These are phyloP conservation scores for Guyanaporus albipodus DNA, from an alignment of 768 basidiomycete species.

Conservation along the genomic window DNA sequence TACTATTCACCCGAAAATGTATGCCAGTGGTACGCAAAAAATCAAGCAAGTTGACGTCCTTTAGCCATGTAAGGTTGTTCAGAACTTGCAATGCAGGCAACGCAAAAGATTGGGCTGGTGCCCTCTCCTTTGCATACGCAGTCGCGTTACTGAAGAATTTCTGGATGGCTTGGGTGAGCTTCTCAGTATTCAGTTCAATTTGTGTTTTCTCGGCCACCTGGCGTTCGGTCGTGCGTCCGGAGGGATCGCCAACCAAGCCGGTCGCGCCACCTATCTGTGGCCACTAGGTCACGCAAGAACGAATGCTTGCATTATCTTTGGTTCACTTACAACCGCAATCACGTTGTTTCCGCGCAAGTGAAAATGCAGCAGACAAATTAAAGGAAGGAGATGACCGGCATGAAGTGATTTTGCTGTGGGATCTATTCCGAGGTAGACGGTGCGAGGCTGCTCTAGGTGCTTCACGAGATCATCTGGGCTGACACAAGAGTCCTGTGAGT, in stretches of 20 bases:
- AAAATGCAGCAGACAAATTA: constrained; percentile 87
- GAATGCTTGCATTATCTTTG: background rate
- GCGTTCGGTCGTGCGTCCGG: constrained; percentile 81
- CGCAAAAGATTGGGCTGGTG: constrained; percentile 7
- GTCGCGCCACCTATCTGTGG: constrained; percentile 91
- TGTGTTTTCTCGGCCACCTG: constrained; percentile 56
- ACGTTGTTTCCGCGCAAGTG: constrained; percentile 77
- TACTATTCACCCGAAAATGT: constrained; percentile 77
- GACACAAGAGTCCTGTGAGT: constrained; percentile 3
- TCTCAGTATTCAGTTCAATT: constrained; percentile 61
- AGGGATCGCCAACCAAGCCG: constrained; percentile 95
- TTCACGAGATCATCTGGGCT: constrained; percentile 42
- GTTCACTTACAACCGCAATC: constrained; percentile 71
- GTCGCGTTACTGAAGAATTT: constrained; percentile 68
- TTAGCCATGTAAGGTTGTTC: constrained; percentile 79
- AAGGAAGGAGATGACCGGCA: constrained; percentile 88
- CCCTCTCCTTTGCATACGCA: constrained; percentile 49
- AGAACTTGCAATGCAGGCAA: constrained; percentile 38
- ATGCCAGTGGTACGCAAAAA: constrained; percentile 83
- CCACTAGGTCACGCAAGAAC: background rate
- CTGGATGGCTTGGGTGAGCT: constrained; percentile 62
- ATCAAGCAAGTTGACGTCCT: constrained; percentile 66
- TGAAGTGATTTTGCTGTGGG: constrained; percentile 89
- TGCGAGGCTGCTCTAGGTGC: constrained; percentile 39
- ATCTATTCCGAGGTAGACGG: constrained; percentile 86